Conservation (phyloP, 345 rosid species). For the Punica granatum region DNA sequence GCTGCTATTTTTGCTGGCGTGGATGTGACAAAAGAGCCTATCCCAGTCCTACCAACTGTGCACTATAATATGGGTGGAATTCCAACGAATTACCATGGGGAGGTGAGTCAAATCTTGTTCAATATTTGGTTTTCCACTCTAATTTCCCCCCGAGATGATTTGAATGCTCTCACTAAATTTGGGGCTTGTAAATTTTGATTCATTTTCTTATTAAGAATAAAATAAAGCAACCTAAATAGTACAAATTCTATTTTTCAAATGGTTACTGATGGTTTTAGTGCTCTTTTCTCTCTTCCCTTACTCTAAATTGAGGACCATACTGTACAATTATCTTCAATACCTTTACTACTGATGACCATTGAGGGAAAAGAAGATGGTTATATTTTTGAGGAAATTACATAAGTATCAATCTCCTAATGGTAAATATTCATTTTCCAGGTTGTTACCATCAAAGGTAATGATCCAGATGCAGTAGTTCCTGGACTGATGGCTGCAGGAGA, state of each 20-base stretch:
- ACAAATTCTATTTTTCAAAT: neutral
- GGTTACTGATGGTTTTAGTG: neutral
- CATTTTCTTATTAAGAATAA: neutral
- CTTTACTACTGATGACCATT: neutral
- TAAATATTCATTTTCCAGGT: slow-evolving; percentile 36
- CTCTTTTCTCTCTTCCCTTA: neutral
- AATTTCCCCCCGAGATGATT: neutral
- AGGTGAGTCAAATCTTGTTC: slow-evolving; percentile 26
- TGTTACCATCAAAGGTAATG: slow-evolving; percentile 67
- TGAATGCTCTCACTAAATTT: neutral
- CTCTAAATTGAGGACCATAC: neutral
- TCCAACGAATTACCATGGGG: slow-evolving; percentile 92
- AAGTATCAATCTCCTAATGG: neutral
- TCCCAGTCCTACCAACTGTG: slow-evolving; percentile 98
- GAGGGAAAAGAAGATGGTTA: neutral
- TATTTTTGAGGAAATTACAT: neutral
- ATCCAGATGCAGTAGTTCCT: slow-evolving; percentile 78
- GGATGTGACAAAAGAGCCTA: slow-evolving; percentile 98
- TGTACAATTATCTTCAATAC: neutral
- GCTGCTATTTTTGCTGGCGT: slow-evolving; percentile 99
- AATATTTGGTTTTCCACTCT: neutral
- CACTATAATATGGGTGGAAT: slow-evolving; percentile 99
- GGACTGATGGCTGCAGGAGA: slow-evolving; percentile 99
- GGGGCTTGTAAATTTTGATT: neutral
- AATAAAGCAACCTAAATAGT: neutral